Evolutionary conservation across 495 filamentous ascomycete species (phyloP).

Genomic region (Neurospora pannonica): DNA sequence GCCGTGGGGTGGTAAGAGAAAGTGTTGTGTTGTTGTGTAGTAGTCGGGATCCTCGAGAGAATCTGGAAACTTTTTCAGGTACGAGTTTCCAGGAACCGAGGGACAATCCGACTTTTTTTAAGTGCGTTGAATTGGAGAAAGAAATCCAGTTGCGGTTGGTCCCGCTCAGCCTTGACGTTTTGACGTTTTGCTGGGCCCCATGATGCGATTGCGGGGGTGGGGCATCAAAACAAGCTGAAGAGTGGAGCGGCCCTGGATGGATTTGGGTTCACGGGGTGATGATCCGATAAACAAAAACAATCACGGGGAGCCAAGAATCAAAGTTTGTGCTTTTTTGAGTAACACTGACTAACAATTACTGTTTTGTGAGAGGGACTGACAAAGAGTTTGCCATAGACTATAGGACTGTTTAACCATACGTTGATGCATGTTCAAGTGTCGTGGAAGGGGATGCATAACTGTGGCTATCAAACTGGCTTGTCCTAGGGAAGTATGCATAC

Average conservation of each 20-base stretch:
- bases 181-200: slow-evolving; percentile 1
- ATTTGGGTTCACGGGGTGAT: background rate
- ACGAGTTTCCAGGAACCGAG: background rate
- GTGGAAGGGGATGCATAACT: background rate
- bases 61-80: background rate
- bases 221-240: background rate
- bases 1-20: too few species aligned
- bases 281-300: background rate
- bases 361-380: background rate
- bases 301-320: background rate
- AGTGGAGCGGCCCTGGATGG: background rate
- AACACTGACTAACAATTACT: background rate
- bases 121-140: background rate
- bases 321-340: background rate
- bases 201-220: background rate
- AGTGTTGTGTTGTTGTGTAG: background rate
- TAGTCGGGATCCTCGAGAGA: background rate
- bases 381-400: background rate
- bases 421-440: background rate
- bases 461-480: background rate
- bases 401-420: background rate
- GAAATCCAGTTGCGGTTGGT: background rate
- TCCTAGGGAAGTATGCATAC: background rate
- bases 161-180: slow-evolving; percentile 1
- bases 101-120: background rate